Evolutionary conservation across 2,329 filamentous ascomycete species (phyloP).

Genomic region (Aspergillus texensis): DNA sequence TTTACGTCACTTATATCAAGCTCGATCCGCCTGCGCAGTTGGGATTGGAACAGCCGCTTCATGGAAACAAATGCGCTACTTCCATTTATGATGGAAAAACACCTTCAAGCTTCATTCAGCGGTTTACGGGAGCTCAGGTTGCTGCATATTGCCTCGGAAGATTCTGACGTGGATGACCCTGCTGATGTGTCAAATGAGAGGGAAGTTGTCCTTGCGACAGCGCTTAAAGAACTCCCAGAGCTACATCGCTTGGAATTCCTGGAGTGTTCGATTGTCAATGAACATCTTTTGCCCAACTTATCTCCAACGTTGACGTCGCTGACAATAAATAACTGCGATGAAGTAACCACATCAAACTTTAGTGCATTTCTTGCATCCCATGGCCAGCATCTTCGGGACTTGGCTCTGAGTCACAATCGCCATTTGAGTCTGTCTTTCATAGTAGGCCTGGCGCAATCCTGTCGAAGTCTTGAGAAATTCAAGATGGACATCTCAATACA

Average conservation of each 20-base stretch:
- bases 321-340: conserved; percentile 77
- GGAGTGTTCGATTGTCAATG: conserved; percentile 72
- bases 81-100: conserved; percentile 55
- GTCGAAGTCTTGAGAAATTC: conserved; percentile 70
- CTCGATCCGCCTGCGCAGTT: conserved; percentile 50
- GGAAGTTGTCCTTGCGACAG: conserved; percentile 45
- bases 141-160: conserved; percentile 36
- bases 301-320: conserved; percentile 68
- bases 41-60: conserved; percentile 60
- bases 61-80: conserved; percentile 39
- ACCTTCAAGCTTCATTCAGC: conserved; percentile 59
- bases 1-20: conserved; percentile 64
- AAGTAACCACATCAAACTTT: conserved; percentile 69
- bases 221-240: conserved; percentile 60
- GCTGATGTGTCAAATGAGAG: conserved; percentile 41
- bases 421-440: conserved; percentile 77
- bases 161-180: conserved; percentile 36
- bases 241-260: conserved; percentile 73
- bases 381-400: conserved; percentile 66
- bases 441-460: conserved; percentile 64
- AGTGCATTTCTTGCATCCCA: conserved; percentile 66
- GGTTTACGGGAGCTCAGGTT: conserved; percentile 39
- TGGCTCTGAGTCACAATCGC: conserved; percentile 78
- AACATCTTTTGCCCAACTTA: conserved; percentile 67
- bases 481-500: conserved; percentile 80